Percentiles rank a stretch among this genome's conserved stretches.
These are phyloP conservation scores for Adiantum capillusveneris DNA, from an alignment of 75 land plant species.

Conservation along the genomic window DNA sequence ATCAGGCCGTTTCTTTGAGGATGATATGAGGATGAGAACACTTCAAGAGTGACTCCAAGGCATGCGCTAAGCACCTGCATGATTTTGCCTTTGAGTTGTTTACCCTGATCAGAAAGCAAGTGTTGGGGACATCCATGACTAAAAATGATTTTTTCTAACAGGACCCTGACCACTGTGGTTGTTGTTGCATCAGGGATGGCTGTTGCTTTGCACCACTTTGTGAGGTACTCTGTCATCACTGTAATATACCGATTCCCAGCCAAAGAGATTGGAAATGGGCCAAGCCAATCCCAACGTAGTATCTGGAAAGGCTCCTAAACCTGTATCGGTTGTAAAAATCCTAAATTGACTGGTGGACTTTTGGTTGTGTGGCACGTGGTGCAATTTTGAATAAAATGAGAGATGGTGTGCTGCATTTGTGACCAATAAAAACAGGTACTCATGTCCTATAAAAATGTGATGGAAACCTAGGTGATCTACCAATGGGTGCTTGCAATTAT, in stretches of 20 bases:
- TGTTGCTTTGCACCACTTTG: too few relatives aligned
- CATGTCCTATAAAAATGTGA: neutral
- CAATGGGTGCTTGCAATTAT: too few relatives aligned
- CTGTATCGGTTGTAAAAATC: neutral
- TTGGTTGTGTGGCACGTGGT: neutral
- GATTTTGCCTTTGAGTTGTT: neutral
- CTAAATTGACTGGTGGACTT: neutral
- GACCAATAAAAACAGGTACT: neutral
- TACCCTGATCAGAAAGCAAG: neutral
- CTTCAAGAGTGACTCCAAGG: neutral
- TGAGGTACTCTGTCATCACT: too few relatives aligned
- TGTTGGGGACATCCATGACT: slow-evolving; percentile 1
- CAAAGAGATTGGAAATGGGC: too few relatives aligned
- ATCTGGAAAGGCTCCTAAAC: neutral
- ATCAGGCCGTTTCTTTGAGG: neutral
- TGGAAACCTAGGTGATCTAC: neutral
- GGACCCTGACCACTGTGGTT: too few relatives aligned
- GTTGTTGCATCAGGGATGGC: too few relatives aligned
- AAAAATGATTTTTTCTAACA: too few relatives aligned
- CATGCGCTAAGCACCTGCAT: neutral
- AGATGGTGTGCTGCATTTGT: neutral
- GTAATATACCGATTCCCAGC: too few relatives aligned
- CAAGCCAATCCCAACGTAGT: too few relatives aligned
- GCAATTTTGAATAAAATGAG: neutral
- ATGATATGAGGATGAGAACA: neutral